These are phyloP conservation scores for Russula dissimulans DNA, from an alignment of 768 basidiomycete genomes.

Conservation along the genomic window DNA sequence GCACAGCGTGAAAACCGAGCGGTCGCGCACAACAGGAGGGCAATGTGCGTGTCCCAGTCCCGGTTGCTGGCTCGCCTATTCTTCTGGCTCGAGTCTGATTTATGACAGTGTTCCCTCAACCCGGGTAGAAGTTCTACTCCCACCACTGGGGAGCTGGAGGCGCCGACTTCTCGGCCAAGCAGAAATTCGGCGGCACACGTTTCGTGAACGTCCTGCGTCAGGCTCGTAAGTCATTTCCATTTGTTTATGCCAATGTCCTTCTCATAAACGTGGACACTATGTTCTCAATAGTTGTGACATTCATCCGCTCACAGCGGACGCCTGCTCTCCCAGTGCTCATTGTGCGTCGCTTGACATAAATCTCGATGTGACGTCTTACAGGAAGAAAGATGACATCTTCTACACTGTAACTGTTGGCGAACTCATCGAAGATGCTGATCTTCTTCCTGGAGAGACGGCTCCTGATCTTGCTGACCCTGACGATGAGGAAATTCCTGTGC, in stretches of 20 bases:
- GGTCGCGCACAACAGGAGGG: neutral
- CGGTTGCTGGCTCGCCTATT: conserved; percentile 21
- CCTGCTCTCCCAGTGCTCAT: neutral
- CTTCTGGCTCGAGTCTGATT: neutral
- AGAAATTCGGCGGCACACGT: neutral
- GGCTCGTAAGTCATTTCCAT: neutral
- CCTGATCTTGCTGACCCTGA: neutral
- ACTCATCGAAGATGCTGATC: neutral
- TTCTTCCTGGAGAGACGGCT: neutral
- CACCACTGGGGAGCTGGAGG: conserved; percentile 11
- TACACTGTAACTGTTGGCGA: neutral
- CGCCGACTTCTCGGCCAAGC: neutral
- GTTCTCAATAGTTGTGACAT: neutral
- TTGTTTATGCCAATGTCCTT: neutral
- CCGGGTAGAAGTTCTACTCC: conserved; percentile 11
- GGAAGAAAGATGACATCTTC: neutral
- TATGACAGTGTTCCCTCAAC: neutral
- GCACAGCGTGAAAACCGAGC: neutral
- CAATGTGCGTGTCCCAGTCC: conserved; percentile 22
- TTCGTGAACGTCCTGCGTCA: neutral
- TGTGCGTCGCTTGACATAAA: neutral
- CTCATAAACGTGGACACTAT: neutral
- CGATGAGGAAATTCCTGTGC: conserved; percentile 43
- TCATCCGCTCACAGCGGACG: neutral
- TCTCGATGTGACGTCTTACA: neutral